Conservation (phyloP, 371 early-diverging fungal species). For the Cokeromyces recurvatus region DNA sequence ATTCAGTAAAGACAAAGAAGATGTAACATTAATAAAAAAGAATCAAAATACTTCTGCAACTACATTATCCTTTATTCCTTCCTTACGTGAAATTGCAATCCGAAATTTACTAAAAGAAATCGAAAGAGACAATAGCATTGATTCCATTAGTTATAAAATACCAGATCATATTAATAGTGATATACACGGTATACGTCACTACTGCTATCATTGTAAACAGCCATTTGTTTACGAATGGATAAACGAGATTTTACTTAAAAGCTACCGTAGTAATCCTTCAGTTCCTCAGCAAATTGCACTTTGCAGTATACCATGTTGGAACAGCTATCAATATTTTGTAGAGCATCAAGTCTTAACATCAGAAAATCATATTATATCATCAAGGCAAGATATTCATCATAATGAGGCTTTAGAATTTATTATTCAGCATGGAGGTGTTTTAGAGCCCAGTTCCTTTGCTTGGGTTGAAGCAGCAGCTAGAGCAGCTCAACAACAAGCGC, state of each 20-base stretch:
- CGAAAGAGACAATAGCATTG: not conserved
- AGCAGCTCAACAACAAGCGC: slow-evolving; percentile 12
- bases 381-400: not conserved
- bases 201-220: slow-evolving; percentile 40
- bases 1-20: too few relatives aligned
- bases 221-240: slow-evolving; percentile 60
- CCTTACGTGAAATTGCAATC: slow-evolving; percentile 29
- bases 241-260: slow-evolving; percentile 47
- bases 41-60: not conserved
- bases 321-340: slow-evolving; percentile 1
- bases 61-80: slow-evolving; percentile 29
- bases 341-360: not conserved
- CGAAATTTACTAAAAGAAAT: slow-evolving; percentile 10
- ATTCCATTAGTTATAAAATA: too few relatives aligned
- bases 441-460: slow-evolving; percentile 6
- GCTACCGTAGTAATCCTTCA: slow-evolving; percentile 45
- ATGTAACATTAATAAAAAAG: too few relatives aligned
- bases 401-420: slow-evolving; percentile 6
- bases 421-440: not conserved
- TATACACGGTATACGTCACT: slow-evolving; percentile 14
- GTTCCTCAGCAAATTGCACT: slow-evolving; percentile 47
- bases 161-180: slow-evolving; percentile 39
- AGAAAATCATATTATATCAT: not conserved
- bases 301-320: slow-evolving; percentile 47
- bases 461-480: slow-evolving; percentile 19